Conservation (phyloP, 2,329 filamentous ascomycete species). For the Penicillium sp. region DNA sequence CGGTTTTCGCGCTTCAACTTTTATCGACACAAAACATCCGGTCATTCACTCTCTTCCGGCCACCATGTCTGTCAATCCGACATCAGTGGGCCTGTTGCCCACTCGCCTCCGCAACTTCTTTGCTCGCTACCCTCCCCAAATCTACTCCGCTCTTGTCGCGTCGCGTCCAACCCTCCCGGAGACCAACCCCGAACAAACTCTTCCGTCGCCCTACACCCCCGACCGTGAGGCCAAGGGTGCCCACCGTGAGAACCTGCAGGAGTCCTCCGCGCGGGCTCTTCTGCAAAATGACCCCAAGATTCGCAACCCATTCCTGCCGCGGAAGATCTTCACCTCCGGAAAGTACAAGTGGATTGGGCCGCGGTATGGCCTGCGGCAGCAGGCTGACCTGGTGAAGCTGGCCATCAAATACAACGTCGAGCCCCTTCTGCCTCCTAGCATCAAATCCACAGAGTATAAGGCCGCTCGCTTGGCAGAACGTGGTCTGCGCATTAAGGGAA, state of each 20-base stretch:
- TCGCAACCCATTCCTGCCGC: conserved; percentile 77
- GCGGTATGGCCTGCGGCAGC: conserved; percentile 75
- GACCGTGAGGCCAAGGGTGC: conserved; percentile 45
- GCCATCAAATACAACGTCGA: conserved; percentile 76
- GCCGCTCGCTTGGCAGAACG: conserved; percentile 72
- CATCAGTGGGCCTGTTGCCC: conserved; percentile 55
- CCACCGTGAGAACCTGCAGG: conserved; percentile 32
- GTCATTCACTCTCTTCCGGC: conserved; percentile 15
- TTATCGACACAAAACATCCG: conserved; percentile 7
- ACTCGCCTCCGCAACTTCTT: conserved; percentile 80
- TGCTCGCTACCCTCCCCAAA: conserved; percentile 76
- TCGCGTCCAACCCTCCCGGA: conserved; percentile 26
- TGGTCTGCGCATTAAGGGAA: conserved; percentile 84
- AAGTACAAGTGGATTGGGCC: conserved; percentile 71
- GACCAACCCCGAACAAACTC: conserved; percentile 16
- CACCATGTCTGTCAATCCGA: conserved; percentile 20
- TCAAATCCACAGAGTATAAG: conserved; percentile 68
- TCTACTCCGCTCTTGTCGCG: conserved; percentile 42
- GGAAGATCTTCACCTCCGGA: conserved; percentile 74
- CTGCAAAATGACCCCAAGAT: conserved; percentile 46
- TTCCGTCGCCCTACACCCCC: conserved; percentile 42
- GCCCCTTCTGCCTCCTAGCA: conserved; percentile 72
- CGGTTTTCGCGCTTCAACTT: conserved; percentile 10
- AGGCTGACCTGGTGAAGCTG: conserved; percentile 88
- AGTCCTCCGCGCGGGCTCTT: conserved; percentile 33